Conservation (phyloP, 352 stramenopile species). For the Pythium aquatile region DNA sequence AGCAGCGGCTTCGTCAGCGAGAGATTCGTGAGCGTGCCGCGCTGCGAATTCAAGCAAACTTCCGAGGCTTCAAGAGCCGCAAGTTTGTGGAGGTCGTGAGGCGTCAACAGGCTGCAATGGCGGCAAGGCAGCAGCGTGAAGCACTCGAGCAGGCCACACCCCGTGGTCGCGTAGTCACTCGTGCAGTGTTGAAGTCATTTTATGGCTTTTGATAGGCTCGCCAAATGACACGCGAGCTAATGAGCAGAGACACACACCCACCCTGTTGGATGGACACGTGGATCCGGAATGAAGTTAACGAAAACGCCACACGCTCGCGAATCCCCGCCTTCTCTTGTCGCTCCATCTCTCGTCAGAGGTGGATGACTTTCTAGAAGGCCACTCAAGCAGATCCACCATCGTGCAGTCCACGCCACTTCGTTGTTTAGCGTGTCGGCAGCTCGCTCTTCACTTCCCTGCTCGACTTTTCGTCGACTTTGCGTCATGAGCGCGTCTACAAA, state of each 20-base stretch:
- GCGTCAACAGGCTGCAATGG: conserved; percentile 32
- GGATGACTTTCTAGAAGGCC: too few species aligned
- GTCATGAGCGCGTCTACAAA: background rate
- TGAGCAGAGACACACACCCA: background rate
- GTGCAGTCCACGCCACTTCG: too few species aligned
- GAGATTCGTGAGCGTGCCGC: conserved; percentile 41
- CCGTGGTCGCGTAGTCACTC: conserved; percentile 25
- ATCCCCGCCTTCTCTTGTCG: too few species aligned
- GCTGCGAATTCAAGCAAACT: conserved; percentile 41
- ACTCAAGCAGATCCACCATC: too few species aligned
- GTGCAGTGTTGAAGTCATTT: conserved; percentile 35
- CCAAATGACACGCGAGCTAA: background rate
- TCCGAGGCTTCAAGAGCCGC: conserved; percentile 39
- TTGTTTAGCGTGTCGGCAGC: too few species aligned
- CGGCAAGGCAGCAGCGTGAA: conserved; percentile 2
- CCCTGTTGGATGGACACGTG: too few species aligned
- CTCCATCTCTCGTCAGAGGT: too few species aligned
- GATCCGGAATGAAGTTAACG: too few species aligned
- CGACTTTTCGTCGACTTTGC: background rate
- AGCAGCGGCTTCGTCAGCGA: conserved; percentile 15
- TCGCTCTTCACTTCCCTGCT: too few species aligned
- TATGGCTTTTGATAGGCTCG: conserved; percentile 44
- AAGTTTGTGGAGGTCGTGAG: conserved; percentile 41
- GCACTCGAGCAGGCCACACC: conserved; percentile 25
- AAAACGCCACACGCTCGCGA: too few species aligned